Evolutionary conservation across 352 stramenopile genomes (phyloP).

Genomic region (Globisporangium alternatum): DNA sequence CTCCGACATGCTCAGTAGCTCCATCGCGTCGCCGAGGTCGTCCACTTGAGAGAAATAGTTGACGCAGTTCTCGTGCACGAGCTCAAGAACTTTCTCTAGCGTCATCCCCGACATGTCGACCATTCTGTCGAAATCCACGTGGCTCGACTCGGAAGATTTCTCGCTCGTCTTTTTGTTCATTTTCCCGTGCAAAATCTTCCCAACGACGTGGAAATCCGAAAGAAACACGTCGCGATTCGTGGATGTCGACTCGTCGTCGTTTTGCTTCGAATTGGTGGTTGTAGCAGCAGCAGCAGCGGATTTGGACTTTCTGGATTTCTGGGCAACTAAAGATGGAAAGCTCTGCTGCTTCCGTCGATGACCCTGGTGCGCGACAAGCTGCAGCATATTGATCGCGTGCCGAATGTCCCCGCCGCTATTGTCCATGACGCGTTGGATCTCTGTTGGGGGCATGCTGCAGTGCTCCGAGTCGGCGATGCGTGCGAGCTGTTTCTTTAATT

Average conservation of each 20-base stretch:
- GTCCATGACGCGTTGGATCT: slow-evolving; percentile 54
- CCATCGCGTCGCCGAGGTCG: slow-evolving; percentile 54
- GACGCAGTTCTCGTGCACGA: slow-evolving; percentile 74
- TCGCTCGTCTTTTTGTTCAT: slow-evolving; percentile 26
- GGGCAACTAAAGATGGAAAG: neutral
- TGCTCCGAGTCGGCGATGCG: slow-evolving; percentile 40
- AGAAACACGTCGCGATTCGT: slow-evolving; percentile 63
- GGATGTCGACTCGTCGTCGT: slow-evolving; percentile 9
- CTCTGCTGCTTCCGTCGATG: slow-evolving; percentile 17
- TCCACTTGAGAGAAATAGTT: slow-evolving; percentile 75
- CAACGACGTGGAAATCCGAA: slow-evolving; percentile 79
- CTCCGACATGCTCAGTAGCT: slow-evolving; percentile 71
- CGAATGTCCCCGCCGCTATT: slow-evolving; percentile 73
- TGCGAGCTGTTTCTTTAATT: slow-evolving; percentile 70
- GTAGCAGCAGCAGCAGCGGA: neutral
- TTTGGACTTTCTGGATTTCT: slow-evolving; percentile 2
- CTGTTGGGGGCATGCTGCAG: slow-evolving; percentile 20
- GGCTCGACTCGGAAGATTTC: neutral
- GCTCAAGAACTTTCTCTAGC: slow-evolving; percentile 54
- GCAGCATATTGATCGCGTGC: slow-evolving; percentile 77
- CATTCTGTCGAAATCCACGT: slow-evolving; percentile 42
- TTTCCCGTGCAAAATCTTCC: slow-evolving; percentile 78
- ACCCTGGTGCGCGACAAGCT: slow-evolving; percentile 25
- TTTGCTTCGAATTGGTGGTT: neutral
- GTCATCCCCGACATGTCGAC: slow-evolving; percentile 52